Evolutionary conservation across 2,329 filamentous ascomycete species (phyloP), one percentile per base, ranked within the genome.

Genomic region (Talaromyces sp.): DNA sequence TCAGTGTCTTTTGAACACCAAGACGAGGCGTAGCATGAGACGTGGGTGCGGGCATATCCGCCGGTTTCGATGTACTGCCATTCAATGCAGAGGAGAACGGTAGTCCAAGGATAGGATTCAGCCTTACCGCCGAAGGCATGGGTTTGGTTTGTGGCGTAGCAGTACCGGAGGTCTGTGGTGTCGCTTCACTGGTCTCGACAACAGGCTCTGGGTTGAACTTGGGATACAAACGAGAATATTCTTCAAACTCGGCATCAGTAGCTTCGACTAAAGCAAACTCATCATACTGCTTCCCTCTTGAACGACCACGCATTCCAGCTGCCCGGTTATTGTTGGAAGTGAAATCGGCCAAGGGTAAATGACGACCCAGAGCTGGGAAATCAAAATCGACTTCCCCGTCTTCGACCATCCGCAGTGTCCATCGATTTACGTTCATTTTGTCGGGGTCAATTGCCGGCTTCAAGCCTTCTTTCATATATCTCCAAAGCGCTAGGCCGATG

Each of bases 381-480:
- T 89, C 87, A 70, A 85, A 87, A 66, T 89, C 87, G 2, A 89
- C 84, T 70, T 89, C 87, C 6, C 85, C 87, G 69, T 89, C 87
- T 69, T 89, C 87, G 9, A 88, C 86, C 83, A 89, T 89, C n/a
- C 87, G 82, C 62, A 89, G 75, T 31, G 86, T 85, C 87, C 87
- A 89, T 66, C 82, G 80, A 69, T 89, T 89, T 66, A 89, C 84
- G 63, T 84, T 86, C 62, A 84, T 75, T 68, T 87, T 85, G 31
- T 81, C 79, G 1, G 76, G 75, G 7, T 81, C 76, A 10, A 89
- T 76, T 1, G 80, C 68, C 9, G 87, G 87, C 64, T 86, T 80
- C 11, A 83, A 76, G 7, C 81, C 80, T 69, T 88, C 85, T 70
- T 89, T 85, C 17, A 81, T 80, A 69, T 89, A 89, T 62, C 83